A percentile compares a stretch with the other conserved stretches of the same genome.
phyloP scores from a whole-genome alignment of 2,329 filamentous ascomycete genomes.

The Phialocephala subalpina region DNA sequence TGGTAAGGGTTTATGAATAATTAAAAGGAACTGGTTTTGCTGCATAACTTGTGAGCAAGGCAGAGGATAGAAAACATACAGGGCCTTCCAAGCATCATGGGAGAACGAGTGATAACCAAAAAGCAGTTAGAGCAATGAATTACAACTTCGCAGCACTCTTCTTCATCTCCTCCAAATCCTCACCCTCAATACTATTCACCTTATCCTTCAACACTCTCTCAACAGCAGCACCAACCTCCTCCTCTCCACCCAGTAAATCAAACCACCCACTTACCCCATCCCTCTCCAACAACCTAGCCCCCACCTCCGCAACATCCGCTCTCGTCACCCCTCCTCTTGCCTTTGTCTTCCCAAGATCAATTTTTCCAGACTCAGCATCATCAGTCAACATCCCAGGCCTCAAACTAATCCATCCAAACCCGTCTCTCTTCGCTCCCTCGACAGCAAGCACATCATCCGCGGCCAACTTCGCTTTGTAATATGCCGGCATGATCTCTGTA shows the following conservation, averaged over 20 bases:
- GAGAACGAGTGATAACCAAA: neutral
- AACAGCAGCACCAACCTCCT: conserved; percentile 57
- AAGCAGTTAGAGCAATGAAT: neutral
- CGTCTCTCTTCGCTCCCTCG: conserved; percentile 45
- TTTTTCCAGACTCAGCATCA: conserved; percentile 53
- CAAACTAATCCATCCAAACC: conserved; percentile 57
- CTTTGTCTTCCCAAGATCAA: conserved; percentile 51
- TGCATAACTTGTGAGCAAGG: too few species aligned
- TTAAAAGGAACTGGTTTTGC: too few species aligned
- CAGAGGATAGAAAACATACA: too few species aligned
- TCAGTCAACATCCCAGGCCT: conserved; percentile 60
- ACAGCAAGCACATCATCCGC: conserved; percentile 65
- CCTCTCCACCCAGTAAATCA: conserved; percentile 62
- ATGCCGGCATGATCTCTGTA: conserved; percentile 54
- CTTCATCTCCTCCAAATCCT: conserved; percentile 45
- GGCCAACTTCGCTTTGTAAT: conserved; percentile 67
- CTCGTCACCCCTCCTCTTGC: conserved; percentile 53
- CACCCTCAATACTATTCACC: conserved; percentile 61
- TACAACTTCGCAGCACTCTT: conserved; percentile 15
- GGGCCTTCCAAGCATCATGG: too few species aligned
- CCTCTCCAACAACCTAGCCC: conserved; percentile 59
- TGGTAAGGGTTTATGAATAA: too few species aligned
- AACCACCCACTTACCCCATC: conserved; percentile 59
- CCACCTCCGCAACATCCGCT: conserved; percentile 66
- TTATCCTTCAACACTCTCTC: conserved; percentile 56